These are phyloP conservation scores for Cytidiella melzeri DNA, from an alignment of 768 basidiomycete species.

Conservation along the genomic window DNA sequence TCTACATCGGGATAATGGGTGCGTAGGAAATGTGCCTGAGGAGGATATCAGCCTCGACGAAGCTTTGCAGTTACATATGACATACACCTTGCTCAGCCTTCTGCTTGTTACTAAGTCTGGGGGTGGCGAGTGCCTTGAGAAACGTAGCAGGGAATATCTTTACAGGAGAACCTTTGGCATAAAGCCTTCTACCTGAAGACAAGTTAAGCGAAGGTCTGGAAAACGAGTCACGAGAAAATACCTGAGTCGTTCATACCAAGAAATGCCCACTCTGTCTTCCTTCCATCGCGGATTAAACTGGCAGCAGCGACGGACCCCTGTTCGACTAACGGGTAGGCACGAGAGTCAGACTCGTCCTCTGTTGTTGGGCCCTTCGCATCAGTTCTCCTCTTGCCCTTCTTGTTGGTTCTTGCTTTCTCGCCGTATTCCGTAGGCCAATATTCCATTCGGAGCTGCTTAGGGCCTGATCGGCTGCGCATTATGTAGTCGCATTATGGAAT, in stretches of 20 bases:
- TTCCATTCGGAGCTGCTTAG: constrained; percentile 21
- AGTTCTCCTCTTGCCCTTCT: constrained; percentile 13
- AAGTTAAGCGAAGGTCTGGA: constrained; percentile 1
- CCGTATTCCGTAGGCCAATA: constrained; percentile 6
- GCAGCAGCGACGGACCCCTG: constrained; percentile 51
- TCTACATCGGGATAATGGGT: constrained; percentile 69
- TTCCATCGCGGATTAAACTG: constrained; percentile 41
- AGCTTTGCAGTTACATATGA: neutral
- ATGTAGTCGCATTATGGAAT: too few species aligned
- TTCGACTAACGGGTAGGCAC: constrained; percentile 49
- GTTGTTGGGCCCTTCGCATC: too few species aligned
- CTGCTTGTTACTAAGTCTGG: constrained; percentile 26
- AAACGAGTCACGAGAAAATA: constrained; percentile 9
- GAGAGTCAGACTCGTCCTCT: constrained; percentile 3
- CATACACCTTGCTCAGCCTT: constrained; percentile 65
- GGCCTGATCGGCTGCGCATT: too few species aligned
- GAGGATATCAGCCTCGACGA: neutral
- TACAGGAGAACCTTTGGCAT: constrained; percentile 26
- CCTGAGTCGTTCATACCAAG: constrained; percentile 28
- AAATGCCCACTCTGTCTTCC: constrained; percentile 48
- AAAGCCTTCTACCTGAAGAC: constrained; percentile 26
- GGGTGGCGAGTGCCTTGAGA: constrained; percentile 26
- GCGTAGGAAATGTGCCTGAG: constrained; percentile 65
- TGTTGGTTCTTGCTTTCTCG: neutral
- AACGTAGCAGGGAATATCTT: constrained; percentile 49